Conservation (phyloP, 805 yeast species). For the Candida easanensis region DNA sequence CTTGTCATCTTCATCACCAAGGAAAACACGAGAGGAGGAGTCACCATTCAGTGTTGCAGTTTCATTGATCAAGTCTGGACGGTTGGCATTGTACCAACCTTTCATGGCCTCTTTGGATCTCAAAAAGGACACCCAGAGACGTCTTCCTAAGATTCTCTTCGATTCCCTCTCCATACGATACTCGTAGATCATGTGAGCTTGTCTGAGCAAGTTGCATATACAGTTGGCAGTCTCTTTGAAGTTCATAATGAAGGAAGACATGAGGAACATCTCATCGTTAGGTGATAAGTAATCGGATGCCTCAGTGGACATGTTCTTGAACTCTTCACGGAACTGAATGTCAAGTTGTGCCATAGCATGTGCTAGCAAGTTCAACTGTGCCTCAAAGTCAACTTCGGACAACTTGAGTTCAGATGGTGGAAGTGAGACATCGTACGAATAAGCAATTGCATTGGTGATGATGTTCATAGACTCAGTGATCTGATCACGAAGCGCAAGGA, state of each 20-base stretch:
- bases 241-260: constrained; percentile 49
- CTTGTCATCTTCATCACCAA: constrained; percentile 4
- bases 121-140: constrained; percentile 43
- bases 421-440: constrained; percentile 38
- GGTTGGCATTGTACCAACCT: constrained; percentile 35
- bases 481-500: constrained; percentile 32
- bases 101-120: constrained; percentile 32
- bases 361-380: constrained; percentile 24
- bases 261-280: constrained; percentile 46
- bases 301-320: constrained; percentile 26
- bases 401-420: constrained; percentile 22
- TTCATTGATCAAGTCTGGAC: constrained; percentile 24
- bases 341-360: constrained; percentile 36
- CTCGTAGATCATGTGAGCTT: constrained; percentile 29
- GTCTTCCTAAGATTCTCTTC: constrained; percentile 36
- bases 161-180: constrained; percentile 31
- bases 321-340: constrained; percentile 31
- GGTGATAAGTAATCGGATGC: constrained; percentile 36
- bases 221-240: constrained; percentile 38
- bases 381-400: constrained; percentile 25
- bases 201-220: constrained; percentile 32
- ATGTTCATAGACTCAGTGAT: constrained; percentile 33
- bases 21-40: constrained; percentile 6
- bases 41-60: constrained; percentile 35
- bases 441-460: constrained; percentile 34